A percentile compares a stretch with the other conserved stretches of the same genome.
Evolutionary conservation across 768 basidiomycete species (phyloP).

Genomic region (Mycena belliarum): DNA sequence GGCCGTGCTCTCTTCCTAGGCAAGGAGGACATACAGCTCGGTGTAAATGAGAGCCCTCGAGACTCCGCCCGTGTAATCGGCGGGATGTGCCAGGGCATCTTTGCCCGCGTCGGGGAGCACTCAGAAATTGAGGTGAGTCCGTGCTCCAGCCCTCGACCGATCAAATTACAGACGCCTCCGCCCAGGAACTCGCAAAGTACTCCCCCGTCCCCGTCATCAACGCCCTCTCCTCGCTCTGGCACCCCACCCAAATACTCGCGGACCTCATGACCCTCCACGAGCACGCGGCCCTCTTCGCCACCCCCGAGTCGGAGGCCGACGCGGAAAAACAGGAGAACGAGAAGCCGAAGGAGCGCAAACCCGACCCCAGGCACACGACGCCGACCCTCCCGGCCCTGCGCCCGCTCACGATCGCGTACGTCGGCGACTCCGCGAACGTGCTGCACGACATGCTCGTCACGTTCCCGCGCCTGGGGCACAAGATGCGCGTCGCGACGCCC

Average conservation of each 20-base stretch:
- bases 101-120: constrained; percentile 94
- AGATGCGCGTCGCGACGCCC: constrained; percentile 83
- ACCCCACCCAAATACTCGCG: constrained; percentile 94
- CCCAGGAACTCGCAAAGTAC: constrained; percentile 86
- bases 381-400: constrained; percentile 49
- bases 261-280: constrained; percentile 91
- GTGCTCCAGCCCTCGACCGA: neutral
- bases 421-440: constrained; percentile 95
- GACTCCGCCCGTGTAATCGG: constrained; percentile 90
- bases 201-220: constrained; percentile 95
- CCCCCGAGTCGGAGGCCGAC: neutral
- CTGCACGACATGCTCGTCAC: constrained; percentile 97
- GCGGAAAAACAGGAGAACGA: no score
- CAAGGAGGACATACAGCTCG: constrained; percentile 88
- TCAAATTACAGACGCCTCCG: neutral
- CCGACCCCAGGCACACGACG: no score
- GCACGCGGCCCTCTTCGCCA: constrained; percentile 55
- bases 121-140: constrained; percentile 82
- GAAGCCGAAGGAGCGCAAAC: neutral
- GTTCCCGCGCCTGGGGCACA: constrained; percentile 88
- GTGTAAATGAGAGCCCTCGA: constrained; percentile 86
- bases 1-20: constrained; percentile 92
- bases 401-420: constrained; percentile 87
- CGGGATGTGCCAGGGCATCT: constrained; percentile 95
- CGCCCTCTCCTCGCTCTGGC: constrained; percentile 93